Conservation (phyloP, 1,284 basidiomycete genomes). For the Leccinum ponderosum region DNA sequence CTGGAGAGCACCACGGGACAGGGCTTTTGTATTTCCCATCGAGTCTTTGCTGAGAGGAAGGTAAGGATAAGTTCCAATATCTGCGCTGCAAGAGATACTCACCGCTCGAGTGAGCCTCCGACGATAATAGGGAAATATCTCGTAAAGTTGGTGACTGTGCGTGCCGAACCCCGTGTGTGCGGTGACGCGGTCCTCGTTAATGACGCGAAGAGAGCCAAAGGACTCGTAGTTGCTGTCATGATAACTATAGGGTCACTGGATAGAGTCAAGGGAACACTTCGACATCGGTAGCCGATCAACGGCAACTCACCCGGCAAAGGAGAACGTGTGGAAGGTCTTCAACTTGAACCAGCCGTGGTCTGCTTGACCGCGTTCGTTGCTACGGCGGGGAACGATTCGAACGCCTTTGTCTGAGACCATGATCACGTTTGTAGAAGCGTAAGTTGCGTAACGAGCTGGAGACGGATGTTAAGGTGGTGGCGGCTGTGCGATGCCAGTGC, state of each 20-base stretch:
- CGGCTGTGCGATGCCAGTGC: background rate
- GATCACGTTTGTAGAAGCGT: background rate
- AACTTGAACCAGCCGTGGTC: conserved; percentile 80
- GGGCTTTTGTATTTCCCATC: conserved; percentile 87
- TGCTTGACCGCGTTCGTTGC: conserved; percentile 72
- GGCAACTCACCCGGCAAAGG: conserved; percentile 62
- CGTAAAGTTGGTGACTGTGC: conserved; percentile 83
- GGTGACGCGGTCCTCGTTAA: conserved; percentile 91
- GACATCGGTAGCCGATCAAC: background rate
- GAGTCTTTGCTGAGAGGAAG: conserved; percentile 65
- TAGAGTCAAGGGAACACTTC: background rate
- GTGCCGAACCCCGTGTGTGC: conserved; percentile 81
- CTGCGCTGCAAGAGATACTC: conserved; percentile 19
- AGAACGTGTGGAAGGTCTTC: conserved; percentile 88
- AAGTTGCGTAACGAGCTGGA: background rate
- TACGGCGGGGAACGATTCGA: conserved; percentile 58
- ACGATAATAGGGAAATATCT: conserved; percentile 90
- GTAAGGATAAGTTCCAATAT: conserved; percentile 4
- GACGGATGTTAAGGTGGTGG: background rate
- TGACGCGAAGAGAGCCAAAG: conserved; percentile 67
- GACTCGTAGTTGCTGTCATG: conserved; percentile 56
- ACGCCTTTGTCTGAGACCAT: conserved; percentile 29
- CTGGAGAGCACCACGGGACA: conserved; percentile 87
- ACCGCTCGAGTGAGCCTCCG: conserved; percentile 79
- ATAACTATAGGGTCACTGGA: conserved; percentile 46